These are phyloP conservation scores for Capsella bursapastoris DNA, from an alignment of 345 rosid genomes.

Conservation along the genomic window DNA sequence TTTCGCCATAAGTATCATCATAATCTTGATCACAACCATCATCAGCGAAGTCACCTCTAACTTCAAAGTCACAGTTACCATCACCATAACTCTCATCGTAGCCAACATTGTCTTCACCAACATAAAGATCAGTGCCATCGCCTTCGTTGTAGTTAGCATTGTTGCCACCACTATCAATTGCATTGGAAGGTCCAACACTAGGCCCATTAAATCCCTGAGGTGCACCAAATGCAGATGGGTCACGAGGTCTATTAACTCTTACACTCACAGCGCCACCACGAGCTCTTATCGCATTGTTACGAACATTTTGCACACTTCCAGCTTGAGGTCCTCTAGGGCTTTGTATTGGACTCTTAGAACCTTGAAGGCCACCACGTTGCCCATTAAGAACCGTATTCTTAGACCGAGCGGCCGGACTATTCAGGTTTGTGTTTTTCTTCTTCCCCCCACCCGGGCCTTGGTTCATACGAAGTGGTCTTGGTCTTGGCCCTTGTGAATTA, in stretches of 20 bases:
- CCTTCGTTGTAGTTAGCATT: slow-evolving; percentile 35
- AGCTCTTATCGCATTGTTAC: slow-evolving; percentile 1
- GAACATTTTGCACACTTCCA: slow-evolving; percentile 23
- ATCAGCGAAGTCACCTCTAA: neutral
- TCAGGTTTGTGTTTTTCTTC: neutral
- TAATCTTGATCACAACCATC: slow-evolving; percentile 27
- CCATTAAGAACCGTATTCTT: slow-evolving; percentile 7
- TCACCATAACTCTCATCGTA: slow-evolving; percentile 29
- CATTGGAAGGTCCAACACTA: slow-evolving; percentile 28
- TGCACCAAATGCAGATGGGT: slow-evolving; percentile 1
- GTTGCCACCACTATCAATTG: slow-evolving; percentile 25
- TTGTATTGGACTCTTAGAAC: slow-evolving; percentile 11
- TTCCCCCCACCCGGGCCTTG: neutral
- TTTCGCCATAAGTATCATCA: slow-evolving; percentile 33
- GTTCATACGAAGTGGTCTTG: slow-evolving; percentile 2
- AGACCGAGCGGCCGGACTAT: neutral
- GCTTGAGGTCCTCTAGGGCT: slow-evolving; percentile 19
- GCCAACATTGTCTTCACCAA: slow-evolving; percentile 8
- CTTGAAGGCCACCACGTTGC: slow-evolving; percentile 11
- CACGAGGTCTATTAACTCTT: slow-evolving; percentile 25
- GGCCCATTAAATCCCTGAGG: slow-evolving; percentile 33
- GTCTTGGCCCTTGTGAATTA: neutral
- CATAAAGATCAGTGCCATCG: slow-evolving; percentile 11
- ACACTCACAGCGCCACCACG: slow-evolving; percentile 14
- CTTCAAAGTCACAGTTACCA: slow-evolving; percentile 24